These are phyloP conservation scores for Sesbania bispinosa DNA, from an alignment of 306 rosid genomes.

Conservation along the genomic window DNA sequence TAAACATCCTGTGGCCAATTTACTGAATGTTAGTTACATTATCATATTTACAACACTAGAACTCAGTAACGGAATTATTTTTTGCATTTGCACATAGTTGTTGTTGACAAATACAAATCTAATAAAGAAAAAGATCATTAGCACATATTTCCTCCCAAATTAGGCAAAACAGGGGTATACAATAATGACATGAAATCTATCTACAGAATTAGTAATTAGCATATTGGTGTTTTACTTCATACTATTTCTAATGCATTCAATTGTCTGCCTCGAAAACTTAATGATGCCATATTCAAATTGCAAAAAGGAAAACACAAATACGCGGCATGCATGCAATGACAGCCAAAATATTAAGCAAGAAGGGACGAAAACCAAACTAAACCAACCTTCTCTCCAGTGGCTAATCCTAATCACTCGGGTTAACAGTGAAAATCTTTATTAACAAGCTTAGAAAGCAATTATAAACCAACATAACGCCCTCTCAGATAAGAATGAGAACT, in stretches of 20 bases:
- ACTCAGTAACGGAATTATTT: not conserved
- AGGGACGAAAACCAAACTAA: too few relatives aligned
- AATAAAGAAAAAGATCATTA: not conserved
- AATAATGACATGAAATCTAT: not conserved
- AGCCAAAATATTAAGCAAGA: not conserved
- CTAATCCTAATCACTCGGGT: not conserved
- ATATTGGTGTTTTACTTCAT: not conserved
- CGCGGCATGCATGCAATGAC: slow-evolving; percentile 6
- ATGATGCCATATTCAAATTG: not conserved
- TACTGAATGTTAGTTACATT: slow-evolving; percentile 22
- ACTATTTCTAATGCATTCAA: not conserved
- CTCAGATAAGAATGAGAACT: not conserved
- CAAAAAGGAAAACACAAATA: not conserved
- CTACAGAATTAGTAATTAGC: not conserved
- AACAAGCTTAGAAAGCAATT: not conserved
- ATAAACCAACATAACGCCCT: not conserved
- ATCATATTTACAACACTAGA: not conserved
- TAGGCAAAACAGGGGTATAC: too few relatives aligned
- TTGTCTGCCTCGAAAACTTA: not conserved
- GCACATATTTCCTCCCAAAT: too few relatives aligned
- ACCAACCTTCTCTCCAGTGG: not conserved
- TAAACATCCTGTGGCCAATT: slow-evolving; percentile 49
- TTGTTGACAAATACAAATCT: not conserved
- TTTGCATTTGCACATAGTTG: not conserved
- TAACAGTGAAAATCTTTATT: not conserved